Base-by-base conservation (phyloP, 2,329 filamentous ascomycete species). In the Penicillium sp. region DNA sequence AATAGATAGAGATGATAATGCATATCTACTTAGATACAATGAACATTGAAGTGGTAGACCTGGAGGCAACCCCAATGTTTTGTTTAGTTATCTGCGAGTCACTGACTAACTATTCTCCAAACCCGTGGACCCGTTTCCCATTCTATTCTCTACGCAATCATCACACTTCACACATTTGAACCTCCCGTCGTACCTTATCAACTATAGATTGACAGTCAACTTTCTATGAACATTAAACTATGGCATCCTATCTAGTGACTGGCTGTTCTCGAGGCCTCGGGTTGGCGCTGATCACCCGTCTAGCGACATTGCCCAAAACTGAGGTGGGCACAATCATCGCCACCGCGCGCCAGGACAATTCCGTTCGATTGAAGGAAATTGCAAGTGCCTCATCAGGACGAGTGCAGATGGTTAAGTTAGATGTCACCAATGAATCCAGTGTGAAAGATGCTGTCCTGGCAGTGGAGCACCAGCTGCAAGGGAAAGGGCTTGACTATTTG, bases 401-500 rank as follows among this genome's bases (percentile, higher is more conserved):
- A 3, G 59, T 75, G 21, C 48, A 64, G 0, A 53, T 66, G 15
- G 54, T 75, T n/a, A 59, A 58, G 2, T 53, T 74, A 10, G 70
- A 74, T 28, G 64, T 72, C 9, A 69, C 68, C 4, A 54, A 69
- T 42, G 48, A 60, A 19, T 41, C 46, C 0, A 69, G 65, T 34
- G 61, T 74, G 6, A 55, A 68, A 35, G 49, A 63, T 13, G 73
- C 70, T 0, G 69, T 56, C 1, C 47, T 48, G 0, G 49, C 58
- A 13, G 66, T 74, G 4, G 66, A 72, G 26, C 39, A 45, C 4
- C 56, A 57, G 3, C 55, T 75, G 1, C 54, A 57, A 15, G 72
- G 64, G 4, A 66, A 65, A 10, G 73, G 72, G 0, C 61, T 77
- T 0, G 75, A 77, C 53, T 69, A 75, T 7, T 51, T 77, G 26